A percentile compares a stretch with the other conserved stretches of the same genome.
Evolutionary conservation across 495 filamentous ascomycete genomes (phyloP).

Genomic region (Neurospora pannonica): DNA sequence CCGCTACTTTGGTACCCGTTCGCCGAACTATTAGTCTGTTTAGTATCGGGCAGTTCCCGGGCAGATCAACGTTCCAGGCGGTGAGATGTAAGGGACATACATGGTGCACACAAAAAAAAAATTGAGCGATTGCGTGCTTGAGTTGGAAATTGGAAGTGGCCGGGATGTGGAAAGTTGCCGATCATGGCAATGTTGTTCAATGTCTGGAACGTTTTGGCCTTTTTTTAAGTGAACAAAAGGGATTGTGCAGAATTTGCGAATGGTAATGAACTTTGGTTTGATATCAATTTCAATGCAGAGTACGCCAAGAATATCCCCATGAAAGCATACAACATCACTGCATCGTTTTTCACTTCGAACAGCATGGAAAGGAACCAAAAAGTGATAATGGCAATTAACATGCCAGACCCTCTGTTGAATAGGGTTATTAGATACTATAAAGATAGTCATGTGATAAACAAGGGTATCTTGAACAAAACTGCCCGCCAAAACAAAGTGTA

Average conservation of each 20-base stretch:
- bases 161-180: background rate
- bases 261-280: background rate
- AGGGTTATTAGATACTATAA: background rate
- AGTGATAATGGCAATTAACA: background rate
- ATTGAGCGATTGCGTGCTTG: background rate
- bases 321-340: background rate
- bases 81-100: background rate
- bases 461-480: background rate
- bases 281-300: background rate
- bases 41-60: background rate
- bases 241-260: background rate
- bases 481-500: background rate
- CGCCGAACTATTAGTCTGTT: background rate
- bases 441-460: conserved; percentile 1
- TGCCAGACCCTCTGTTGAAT: background rate
- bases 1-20: background rate
- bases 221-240: background rate
- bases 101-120: background rate
- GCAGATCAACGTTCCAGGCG: background rate
- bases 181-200: background rate
- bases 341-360: background rate
- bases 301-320: background rate
- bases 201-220: background rate
- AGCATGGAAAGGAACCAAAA: background rate
- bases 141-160: background rate